Conservation (phyloP, 148 eudicot genomes). For the Pharnaceum exiguum region DNA sequence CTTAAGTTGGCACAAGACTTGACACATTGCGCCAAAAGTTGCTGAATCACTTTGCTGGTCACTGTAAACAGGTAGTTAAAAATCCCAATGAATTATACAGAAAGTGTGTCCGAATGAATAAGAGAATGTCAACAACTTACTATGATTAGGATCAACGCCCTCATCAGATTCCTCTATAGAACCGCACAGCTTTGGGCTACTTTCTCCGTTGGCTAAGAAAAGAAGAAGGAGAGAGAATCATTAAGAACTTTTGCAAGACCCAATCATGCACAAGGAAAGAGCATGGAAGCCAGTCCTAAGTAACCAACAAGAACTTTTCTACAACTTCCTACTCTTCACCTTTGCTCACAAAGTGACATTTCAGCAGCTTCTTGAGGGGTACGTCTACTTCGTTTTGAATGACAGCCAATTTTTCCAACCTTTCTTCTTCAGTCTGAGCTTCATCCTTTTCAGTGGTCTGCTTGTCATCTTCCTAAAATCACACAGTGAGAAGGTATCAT, state of each 20-base stretch:
- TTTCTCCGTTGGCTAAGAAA: slow-evolving; percentile 24
- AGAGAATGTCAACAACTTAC: slow-evolving; percentile 13
- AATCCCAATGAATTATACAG: too few relatives aligned
- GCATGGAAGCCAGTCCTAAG: not conserved
- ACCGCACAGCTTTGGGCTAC: slow-evolving; percentile 33
- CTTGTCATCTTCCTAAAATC: slow-evolving; percentile 93
- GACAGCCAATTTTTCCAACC: slow-evolving; percentile 81
- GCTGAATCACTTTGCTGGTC: too few relatives aligned
- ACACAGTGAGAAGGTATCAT: slow-evolving; percentile 9
- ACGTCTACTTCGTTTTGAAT: slow-evolving; percentile 75
- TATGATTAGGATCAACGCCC: slow-evolving; percentile 22
- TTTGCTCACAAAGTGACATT: slow-evolving; percentile 49
- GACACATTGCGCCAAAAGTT: too few relatives aligned
- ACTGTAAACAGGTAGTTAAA: not conserved
- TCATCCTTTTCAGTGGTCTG: slow-evolving; percentile 94
- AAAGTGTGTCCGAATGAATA: not conserved
- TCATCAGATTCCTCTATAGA: slow-evolving; percentile 16
- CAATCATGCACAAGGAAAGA: not conserved
- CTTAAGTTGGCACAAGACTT: too few relatives aligned
- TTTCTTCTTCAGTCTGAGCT: slow-evolving; percentile 81
- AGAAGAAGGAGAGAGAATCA: not conserved
- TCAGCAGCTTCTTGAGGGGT: slow-evolving; percentile 85
- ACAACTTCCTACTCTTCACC: slow-evolving; percentile 29
- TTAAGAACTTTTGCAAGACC: not conserved
- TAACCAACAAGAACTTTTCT: not conserved